Evolutionary conservation across 2,329 filamentous ascomycete genomes (phyloP).

Genomic region (Exophiala spinifera): DNA sequence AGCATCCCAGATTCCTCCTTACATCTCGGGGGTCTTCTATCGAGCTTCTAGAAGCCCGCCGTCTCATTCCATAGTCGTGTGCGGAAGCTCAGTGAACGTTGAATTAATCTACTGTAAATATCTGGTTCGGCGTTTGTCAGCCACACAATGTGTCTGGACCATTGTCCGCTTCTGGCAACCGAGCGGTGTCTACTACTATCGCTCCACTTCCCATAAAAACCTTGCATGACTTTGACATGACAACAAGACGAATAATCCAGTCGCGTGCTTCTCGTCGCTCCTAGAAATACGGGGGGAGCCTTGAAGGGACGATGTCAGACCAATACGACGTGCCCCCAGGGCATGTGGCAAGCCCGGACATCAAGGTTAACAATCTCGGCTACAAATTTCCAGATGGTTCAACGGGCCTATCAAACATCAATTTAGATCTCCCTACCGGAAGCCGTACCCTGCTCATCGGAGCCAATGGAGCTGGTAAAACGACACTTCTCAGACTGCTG

Average conservation of each 20-base stretch:
- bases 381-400: slow-evolving; percentile 88
- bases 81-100: too few relatives aligned
- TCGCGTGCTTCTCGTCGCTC: too few relatives aligned
- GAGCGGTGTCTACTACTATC: neutral
- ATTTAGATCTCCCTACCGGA: slow-evolving; percentile 71
- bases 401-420: slow-evolving; percentile 71
- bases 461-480: slow-evolving; percentile 94
- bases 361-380: slow-evolving; percentile 71
- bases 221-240: neutral
- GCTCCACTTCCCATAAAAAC: neutral
- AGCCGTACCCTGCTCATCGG: slow-evolving; percentile 90
- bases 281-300: neutral
- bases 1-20: too few relatives aligned
- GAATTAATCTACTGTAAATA: too few relatives aligned
- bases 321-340: neutral
- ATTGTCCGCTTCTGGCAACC: neutral
- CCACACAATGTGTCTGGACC: neutral
- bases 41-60: too few relatives aligned
- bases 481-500: slow-evolving; percentile 88
- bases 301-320: neutral
- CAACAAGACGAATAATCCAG: neutral
- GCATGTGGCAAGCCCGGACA: slow-evolving; percentile 50
- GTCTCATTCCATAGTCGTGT: too few relatives aligned
- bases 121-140: neutral
- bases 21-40: too few relatives aligned